phyloP scores from a whole-genome alignment of 306 rosid species.

The Carpinus viminea region DNA sequence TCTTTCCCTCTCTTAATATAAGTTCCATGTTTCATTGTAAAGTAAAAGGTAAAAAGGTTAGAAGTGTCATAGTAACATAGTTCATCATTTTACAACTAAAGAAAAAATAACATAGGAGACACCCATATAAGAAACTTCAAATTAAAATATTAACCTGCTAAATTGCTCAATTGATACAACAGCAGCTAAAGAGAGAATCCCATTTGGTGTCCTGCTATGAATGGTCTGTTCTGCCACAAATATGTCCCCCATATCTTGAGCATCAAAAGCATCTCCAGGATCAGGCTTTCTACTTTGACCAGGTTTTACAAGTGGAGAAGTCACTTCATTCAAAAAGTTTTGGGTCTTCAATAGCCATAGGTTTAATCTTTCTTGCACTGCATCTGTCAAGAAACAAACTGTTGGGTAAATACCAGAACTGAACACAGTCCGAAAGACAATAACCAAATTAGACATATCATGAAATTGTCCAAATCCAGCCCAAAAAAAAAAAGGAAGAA shows the following conservation, averaged over 20 bases:
- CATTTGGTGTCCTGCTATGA: constrained; percentile 62
- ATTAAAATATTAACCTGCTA: constrained; percentile 74
- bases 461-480: neutral
- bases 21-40: neutral
- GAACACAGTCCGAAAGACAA: neutral
- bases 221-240: constrained; percentile 74
- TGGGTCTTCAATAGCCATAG: constrained; percentile 72
- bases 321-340: constrained; percentile 69
- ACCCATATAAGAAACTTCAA: neutral
- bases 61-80: neutral
- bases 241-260: constrained; percentile 64
- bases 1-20: neutral
- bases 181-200: constrained; percentile 83
- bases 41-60: neutral
- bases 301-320: constrained; percentile 67
- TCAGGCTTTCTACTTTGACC: constrained; percentile 58
- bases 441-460: neutral
- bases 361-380: constrained; percentile 71
- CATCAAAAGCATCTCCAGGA: constrained; percentile 41
- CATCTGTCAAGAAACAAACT: constrained; percentile 42
- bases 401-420: constrained; percentile 11
- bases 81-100: neutral
- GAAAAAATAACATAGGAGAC: neutral
- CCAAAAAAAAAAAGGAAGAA: neutral
- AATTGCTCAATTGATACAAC: constrained; percentile 86